Percentiles rank a stretch among this genome's conserved stretches.
Conservation (phyloP, 2,329 filamentous ascomycete genomes). For the Tolypocladium ovalisporum region DNA sequence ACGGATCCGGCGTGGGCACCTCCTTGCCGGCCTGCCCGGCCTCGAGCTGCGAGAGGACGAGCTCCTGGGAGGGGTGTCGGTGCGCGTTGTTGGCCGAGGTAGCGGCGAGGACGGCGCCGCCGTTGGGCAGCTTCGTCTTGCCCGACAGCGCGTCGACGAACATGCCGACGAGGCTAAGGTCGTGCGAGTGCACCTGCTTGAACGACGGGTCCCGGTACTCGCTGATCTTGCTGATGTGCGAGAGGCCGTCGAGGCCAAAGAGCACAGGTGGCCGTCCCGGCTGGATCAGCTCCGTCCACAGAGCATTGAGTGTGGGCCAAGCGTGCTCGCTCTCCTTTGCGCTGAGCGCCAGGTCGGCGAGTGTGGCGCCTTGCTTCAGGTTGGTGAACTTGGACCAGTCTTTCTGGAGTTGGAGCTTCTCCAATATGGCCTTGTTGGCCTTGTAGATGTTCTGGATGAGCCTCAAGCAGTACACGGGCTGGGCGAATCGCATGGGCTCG, state of each 20-base stretch:
- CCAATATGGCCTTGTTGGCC: constrained; percentile 60
- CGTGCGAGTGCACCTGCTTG: constrained; percentile 73
- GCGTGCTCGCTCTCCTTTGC: constrained; percentile 66
- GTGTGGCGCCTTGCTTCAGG: constrained; percentile 44
- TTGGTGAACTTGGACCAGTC: constrained; percentile 32
- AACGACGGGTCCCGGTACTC: constrained; percentile 64
- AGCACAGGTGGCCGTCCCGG: constrained; percentile 49
- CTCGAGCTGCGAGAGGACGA: constrained; percentile 49
- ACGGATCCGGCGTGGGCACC: constrained; percentile 38
- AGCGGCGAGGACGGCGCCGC: constrained; percentile 67
- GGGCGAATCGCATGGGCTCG: constrained; percentile 54
- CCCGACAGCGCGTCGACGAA: constrained; percentile 66
- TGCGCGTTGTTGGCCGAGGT: constrained; percentile 63
- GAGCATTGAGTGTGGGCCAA: constrained; percentile 68
- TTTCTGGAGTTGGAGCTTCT: constrained; percentile 31
- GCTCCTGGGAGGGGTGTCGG: constrained; percentile 53
- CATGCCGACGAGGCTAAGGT: constrained; percentile 64
- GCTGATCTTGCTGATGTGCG: constrained; percentile 69
- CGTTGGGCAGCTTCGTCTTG: constrained; percentile 48
- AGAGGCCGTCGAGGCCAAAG: constrained; percentile 66
- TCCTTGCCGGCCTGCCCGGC: constrained; percentile 28
- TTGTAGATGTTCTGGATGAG: constrained; percentile 63
- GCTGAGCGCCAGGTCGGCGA: constrained; percentile 59
- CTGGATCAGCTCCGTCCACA: constrained; percentile 68
- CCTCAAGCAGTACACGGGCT: constrained; percentile 65